phyloP scores from a whole-genome alignment of 163 green algal genomes.

The Scenedesmus sp. region DNA sequence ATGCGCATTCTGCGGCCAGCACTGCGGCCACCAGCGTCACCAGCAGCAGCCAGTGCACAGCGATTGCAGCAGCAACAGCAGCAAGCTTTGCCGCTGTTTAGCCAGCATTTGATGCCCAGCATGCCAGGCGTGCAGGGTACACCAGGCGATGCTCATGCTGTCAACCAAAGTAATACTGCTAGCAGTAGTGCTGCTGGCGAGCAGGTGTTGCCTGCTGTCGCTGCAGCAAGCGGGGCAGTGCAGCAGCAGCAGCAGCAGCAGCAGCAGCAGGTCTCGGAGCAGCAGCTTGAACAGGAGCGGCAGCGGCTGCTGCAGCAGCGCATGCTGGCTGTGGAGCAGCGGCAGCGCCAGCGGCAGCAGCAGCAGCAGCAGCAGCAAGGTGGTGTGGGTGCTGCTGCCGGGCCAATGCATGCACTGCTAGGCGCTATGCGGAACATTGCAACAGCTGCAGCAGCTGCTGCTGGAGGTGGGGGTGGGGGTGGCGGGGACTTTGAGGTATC shows the following conservation, averaged over 20 bases:
- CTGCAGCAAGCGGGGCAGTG: not conserved
- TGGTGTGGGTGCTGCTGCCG: not conserved
- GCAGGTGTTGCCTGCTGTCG: not conserved
- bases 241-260: not conserved
- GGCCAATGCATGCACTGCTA: not conserved
- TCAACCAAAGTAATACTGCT: not conserved
- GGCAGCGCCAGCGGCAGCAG: not conserved
- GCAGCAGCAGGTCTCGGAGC: not conserved
- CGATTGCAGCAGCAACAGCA: not conserved
- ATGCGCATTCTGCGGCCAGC: not conserved
- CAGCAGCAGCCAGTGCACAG: not conserved
- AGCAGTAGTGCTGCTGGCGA: not conserved
- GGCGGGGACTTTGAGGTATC: not conserved
- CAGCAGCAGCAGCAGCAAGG: not conserved
- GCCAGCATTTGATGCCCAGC: not conserved
- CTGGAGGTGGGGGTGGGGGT: not conserved
- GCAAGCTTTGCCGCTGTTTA: not conserved
- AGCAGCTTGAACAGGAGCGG: not conserved
- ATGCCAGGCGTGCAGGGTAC: not conserved
- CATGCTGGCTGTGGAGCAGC: not conserved
- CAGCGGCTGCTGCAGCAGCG: not conserved
- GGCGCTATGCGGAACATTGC: not conserved
- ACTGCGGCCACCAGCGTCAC: not conserved
- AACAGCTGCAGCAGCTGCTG: conserved; percentile 9
- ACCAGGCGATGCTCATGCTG: not conserved